These are phyloP conservation scores for Neurospora cerealis DNA, from an alignment of 495 filamentous ascomycete species.

Conservation along the genomic window DNA sequence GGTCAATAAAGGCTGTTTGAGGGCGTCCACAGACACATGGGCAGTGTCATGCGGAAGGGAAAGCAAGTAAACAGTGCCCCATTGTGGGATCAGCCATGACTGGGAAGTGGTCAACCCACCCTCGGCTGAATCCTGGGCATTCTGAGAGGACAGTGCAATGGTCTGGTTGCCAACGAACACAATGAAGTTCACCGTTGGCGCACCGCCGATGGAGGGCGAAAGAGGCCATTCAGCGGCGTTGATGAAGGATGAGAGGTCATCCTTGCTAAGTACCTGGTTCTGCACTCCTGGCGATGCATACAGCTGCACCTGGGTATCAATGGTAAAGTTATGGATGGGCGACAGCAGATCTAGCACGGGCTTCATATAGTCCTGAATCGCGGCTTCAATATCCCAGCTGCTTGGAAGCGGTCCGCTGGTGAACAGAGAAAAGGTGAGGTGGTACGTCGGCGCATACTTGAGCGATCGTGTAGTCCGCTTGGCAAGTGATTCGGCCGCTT, in stretches of 20 bases:
- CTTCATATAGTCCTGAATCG: conserved; percentile 69
- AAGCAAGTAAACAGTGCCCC: conserved; percentile 84
- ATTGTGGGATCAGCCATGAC: conserved; percentile 93
- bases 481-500: conserved; percentile 34
- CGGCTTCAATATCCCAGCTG: conserved; percentile 83
- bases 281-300: conserved; percentile 74
- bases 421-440: conserved; percentile 92
- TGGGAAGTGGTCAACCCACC: conserved; percentile 52
- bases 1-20: conserved; percentile 72
- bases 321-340: conserved; percentile 86
- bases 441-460: conserved; percentile 90
- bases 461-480: conserved; percentile 66
- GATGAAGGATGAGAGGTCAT: conserved; percentile 88
- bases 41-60: conserved; percentile 44
- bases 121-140: conserved; percentile 38
- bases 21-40: conserved; percentile 35
- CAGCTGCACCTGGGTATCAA: conserved; percentile 92
- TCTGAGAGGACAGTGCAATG: conserved; percentile 17
- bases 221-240: conserved; percentile 97
- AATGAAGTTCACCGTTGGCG: conserved; percentile 92
- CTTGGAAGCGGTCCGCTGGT: conserved; percentile 67
- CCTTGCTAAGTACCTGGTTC: conserved; percentile 59
- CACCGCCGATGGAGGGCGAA: conserved; percentile 83
- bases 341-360: conserved; percentile 71
- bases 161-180: conserved; percentile 62